Evolutionary conservation across 768 basidiomycete species (phyloP).

Genomic region (Lactarius hengduanensis): DNA sequence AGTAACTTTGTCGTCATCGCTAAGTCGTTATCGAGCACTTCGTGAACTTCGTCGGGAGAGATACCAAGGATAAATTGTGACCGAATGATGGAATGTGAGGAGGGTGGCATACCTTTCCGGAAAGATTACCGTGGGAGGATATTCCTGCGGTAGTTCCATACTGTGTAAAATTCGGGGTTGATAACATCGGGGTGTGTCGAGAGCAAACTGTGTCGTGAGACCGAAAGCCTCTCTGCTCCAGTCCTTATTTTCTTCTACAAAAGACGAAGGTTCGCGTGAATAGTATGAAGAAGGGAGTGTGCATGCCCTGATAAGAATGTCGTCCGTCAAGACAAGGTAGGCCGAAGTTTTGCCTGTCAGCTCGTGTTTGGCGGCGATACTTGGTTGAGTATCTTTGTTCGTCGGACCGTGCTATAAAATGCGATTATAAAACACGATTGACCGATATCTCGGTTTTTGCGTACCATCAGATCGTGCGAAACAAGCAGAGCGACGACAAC

Average conservation of each 20-base stretch:
- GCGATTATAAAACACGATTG: background rate
- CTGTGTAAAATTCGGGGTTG: slow-evolving; percentile 95
- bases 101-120: slow-evolving; percentile 49
- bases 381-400: slow-evolving; percentile 55
- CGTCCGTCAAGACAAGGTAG: slow-evolving; percentile 63
- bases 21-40: slow-evolving; percentile 69
- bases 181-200: slow-evolving; percentile 40
- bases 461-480: slow-evolving; percentile 21
- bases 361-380: slow-evolving; percentile 63
- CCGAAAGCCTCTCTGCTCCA: slow-evolving; percentile 73
- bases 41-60: slow-evolving; percentile 57
- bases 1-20: slow-evolving; percentile 77
- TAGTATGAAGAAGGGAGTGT: slow-evolving; percentile 24
- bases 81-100: background rate
- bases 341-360: slow-evolving; percentile 77
- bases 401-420: slow-evolving; percentile 65
- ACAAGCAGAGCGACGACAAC: background rate
- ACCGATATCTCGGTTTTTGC: background rate
- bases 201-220: slow-evolving; percentile 73
- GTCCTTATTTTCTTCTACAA: slow-evolving; percentile 66
- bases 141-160: slow-evolving; percentile 91
- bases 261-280: slow-evolving; percentile 6
- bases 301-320: slow-evolving; percentile 64
- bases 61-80: slow-evolving; percentile 41
- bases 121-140: slow-evolving; percentile 78